Evolutionary conservation across 768 basidiomycete genomes (phyloP), one percentile per base, ranked within the genome.

Genomic region (Leccinum rimulosum): DNA sequence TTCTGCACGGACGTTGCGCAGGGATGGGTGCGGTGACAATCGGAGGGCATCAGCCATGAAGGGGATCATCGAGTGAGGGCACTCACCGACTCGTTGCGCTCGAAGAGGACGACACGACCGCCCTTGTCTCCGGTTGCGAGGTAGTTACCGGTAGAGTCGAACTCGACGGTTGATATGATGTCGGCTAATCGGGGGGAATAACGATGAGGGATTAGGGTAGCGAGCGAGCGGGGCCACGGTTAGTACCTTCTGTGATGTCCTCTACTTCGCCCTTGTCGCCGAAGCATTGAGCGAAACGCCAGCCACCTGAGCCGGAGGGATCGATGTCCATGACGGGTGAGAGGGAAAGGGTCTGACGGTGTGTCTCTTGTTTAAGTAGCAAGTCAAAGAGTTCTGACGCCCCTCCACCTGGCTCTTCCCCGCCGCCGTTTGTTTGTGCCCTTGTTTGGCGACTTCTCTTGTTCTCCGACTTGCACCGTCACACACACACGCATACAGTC

Each of bases 91-190:
- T 98, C 96, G 79, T 97, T 97, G 58, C 97, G 88, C 79, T 99
- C 96, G 73, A 99, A 99, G 64, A 99, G 82, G 61, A 99, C 97
- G 59, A 99, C 97, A 64, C 97, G 88, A 57, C 97, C 97, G 61
- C 97, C 97, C 80, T 99, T 99, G 82, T 99, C 97, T 63, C 97
- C 97, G 1, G 97, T 99, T 57, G 97, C 97, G 66, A 99, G 93
- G 74, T 99, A 99, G 74, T 97, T 97, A 54, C 97, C 97, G 54
- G 97, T 97, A 59, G 97, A 96, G 76, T 98, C 97, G 72, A 98
- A 99, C 80, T 99, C 97, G 74, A 98, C 97, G 61, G 96, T 97
- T 52, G 97, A 98, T 76, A 99, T 99, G 82, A 99, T 98, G 83
- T 99, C 97, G 81, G 97, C 95, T 98, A 77, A 55, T 63, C 47